Percentiles rank a stretch among this genome's conserved stretches.
Conservation (phyloP, 768 basidiomycete species). For the Fistulinella prunicolor region DNA sequence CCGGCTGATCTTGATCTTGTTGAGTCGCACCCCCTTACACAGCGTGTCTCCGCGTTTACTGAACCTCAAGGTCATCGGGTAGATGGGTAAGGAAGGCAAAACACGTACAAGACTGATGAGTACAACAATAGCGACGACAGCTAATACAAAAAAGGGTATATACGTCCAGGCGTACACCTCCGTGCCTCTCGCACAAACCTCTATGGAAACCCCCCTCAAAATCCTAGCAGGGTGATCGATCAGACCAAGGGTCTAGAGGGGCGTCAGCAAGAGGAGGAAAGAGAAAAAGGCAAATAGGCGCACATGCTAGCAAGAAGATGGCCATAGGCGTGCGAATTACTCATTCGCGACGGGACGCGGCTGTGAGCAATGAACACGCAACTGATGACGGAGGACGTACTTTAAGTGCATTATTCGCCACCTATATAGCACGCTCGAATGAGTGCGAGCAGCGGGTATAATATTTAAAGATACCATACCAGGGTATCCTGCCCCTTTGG, state of each 20-base stretch:
- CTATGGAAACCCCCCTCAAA: not conserved
- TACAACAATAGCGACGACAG: not conserved
- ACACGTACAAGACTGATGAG: not conserved
- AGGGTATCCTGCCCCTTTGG: slow-evolving; percentile 5
- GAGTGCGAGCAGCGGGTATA: not conserved
- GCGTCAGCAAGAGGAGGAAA: not conserved
- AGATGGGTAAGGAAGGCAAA: not conserved
- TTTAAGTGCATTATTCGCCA: not conserved
- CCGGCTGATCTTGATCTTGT: too few species aligned
- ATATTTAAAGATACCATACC: slow-evolving; percentile 7
- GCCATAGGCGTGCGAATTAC: not conserved
- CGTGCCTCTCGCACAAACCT: not conserved
- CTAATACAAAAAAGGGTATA: slow-evolving; percentile 3
- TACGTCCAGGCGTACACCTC: not conserved
- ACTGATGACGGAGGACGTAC: slow-evolving; percentile 1
- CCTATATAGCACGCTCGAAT: slow-evolving; percentile 4
- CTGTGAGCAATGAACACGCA: not conserved
- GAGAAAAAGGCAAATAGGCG: not conserved
- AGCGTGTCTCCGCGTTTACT: too few species aligned
- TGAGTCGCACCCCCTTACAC: too few species aligned
- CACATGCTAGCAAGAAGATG: slow-evolving; percentile 2
- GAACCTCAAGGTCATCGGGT: not conserved
- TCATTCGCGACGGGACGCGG: not conserved
- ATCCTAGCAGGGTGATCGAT: not conserved
- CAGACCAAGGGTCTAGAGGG: slow-evolving; percentile 1